Conservation (phyloP, 2,329 filamentous ascomycete genomes). For the Ophiostoma piceae region DNA sequence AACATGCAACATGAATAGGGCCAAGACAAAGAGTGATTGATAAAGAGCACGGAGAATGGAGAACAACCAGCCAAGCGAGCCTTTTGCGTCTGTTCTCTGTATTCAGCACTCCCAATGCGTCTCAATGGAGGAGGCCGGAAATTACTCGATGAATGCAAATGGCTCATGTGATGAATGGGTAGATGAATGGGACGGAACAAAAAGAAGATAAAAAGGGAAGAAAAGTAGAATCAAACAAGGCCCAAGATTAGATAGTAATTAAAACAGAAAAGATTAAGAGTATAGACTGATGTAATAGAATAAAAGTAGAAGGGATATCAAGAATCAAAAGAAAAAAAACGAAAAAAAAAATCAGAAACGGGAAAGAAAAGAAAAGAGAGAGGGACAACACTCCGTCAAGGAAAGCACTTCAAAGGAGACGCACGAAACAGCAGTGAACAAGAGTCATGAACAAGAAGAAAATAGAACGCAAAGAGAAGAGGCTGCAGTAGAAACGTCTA, state of each 20-base stretch:
- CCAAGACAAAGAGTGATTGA: constrained; percentile 15
- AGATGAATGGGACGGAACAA: neutral
- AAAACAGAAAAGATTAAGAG: too few species aligned
- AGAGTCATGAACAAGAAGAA: neutral
- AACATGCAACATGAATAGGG: constrained; percentile 7
- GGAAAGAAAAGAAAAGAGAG: too few species aligned
- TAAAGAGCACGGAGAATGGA: neutral
- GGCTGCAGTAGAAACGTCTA: neutral
- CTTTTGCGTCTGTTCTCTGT: neutral
- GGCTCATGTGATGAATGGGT: too few species aligned
- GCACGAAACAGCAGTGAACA: neutral
- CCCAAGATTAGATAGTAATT: too few species aligned
- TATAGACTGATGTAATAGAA: too few species aligned
- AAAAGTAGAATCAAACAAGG: neutral
- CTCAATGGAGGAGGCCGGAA: neutral
- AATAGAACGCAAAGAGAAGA: neutral
- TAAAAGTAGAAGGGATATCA: too few species aligned
- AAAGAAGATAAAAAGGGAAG: neutral
- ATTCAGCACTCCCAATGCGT: neutral
- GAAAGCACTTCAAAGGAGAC: neutral
- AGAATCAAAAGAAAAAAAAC: neutral
- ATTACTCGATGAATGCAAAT: neutral
- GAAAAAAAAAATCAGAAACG: neutral
- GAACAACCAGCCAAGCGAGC: neutral
- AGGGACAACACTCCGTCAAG: neutral